phyloP scores from a whole-genome alignment of 129 eudicot genomes.

The Daucus carota region DH1_v3.0 NC_030382.2:41519001-41519500 shows the following conservation, averaged over 20 bases:
- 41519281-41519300: slow-evolving; percentile 99
- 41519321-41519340: slow-evolving; percentile 80
- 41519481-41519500: slow-evolving; percentile 62
- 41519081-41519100: background rate
- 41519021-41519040: background rate
- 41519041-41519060: background rate
- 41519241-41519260: slow-evolving; percentile 44
- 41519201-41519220: background rate
- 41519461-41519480: slow-evolving; percentile 37
- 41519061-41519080: background rate
- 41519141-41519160: background rate
- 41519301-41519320: slow-evolving; percentile 99
- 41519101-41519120: background rate
- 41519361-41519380: slow-evolving; percentile 31
- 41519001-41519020: background rate
- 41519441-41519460: slow-evolving; percentile 24
- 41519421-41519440: slow-evolving; percentile 15
- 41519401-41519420: slow-evolving; percentile 31
- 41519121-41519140: background rate
- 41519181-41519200: background rate
- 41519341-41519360: slow-evolving; percentile 32
- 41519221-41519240: slow-evolving; percentile 71
- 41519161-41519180: background rate
- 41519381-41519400: slow-evolving; percentile 34
- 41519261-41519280: slow-evolving; percentile 78